Percentiles rank a stretch among this genome's conserved stretches.
Evolutionary conservation across 2,329 filamentous ascomycete genomes (phyloP).

Genomic region (Colletotrichum sp.): DNA sequence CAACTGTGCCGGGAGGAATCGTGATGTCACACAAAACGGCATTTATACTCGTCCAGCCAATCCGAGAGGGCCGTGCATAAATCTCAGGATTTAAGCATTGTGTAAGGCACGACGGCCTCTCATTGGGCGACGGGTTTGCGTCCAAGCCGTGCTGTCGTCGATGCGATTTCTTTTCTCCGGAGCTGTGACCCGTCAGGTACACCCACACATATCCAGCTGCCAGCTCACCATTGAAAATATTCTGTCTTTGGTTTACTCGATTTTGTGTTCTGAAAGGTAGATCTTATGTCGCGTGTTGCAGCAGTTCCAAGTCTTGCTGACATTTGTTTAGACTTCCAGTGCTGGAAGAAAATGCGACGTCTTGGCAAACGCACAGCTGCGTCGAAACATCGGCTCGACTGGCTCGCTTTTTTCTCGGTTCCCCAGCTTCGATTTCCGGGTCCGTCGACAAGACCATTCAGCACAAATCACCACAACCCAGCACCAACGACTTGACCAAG

Average conservation of each 20-base stretch:
- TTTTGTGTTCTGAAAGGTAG: neutral
- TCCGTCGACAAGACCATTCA: neutral
- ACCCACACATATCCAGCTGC: neutral
- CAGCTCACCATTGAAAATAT: neutral
- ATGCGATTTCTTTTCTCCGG: constrained; percentile 13
- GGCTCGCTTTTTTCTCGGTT: neutral
- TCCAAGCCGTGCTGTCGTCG: neutral
- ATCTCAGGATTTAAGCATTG: neutral
- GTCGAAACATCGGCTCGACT: neutral
- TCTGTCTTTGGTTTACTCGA: neutral
- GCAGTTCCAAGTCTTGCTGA: neutral
- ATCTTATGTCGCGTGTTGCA: neutral
- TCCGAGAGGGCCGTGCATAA: neutral
- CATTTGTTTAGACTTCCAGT: neutral
- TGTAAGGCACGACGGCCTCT: neutral
- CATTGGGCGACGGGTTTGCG: neutral
- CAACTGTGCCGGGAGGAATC: neutral
- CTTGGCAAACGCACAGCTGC: constrained; percentile 1
- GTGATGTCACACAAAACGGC: constrained; percentile 16
- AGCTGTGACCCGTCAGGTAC: neutral
- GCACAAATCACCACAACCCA: neutral
- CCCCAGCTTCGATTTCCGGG: neutral
- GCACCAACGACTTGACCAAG: neutral
- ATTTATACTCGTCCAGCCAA: neutral
- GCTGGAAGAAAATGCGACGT: neutral